These are phyloP conservation scores for Dryas alaskensis DNA, from an alignment of 306 rosid genomes.

Conservation along the genomic window DNA sequence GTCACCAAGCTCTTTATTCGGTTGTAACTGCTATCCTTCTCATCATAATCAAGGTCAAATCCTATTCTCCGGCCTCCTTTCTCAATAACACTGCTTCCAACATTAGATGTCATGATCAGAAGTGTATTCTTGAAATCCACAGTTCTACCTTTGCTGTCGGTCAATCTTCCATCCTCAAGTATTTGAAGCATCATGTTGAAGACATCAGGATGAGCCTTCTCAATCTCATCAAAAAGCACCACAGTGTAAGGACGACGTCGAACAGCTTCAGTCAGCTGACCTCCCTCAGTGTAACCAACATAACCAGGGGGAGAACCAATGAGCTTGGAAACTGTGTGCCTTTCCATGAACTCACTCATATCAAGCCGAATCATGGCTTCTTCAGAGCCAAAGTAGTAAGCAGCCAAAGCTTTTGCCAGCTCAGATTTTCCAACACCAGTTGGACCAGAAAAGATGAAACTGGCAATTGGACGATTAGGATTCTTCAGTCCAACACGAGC, in stretches of 20 bases:
- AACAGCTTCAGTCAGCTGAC: constrained; percentile 96
- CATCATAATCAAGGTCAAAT: constrained; percentile 84
- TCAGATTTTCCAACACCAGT: constrained; percentile 99
- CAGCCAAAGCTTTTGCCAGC: constrained; percentile 83
- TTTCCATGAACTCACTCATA: constrained; percentile 98
- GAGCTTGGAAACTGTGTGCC: constrained; percentile 92
- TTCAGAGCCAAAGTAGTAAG: constrained; percentile 93
- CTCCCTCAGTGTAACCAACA: constrained; percentile 96
- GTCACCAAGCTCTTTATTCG: constrained; percentile 93
- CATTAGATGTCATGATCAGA: constrained; percentile 91
- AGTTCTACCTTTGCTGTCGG: constrained; percentile 94
- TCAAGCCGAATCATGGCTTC: constrained; percentile 98
- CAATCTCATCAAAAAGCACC: constrained; percentile 91
- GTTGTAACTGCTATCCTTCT: constrained; percentile 87
- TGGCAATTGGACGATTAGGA: constrained; percentile 93
- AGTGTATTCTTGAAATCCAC: constrained; percentile 97
- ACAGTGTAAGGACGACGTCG: constrained; percentile 95
- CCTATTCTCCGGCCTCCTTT: constrained; percentile 90
- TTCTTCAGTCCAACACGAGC: constrained; percentile 96
- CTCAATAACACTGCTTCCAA: constrained; percentile 96
- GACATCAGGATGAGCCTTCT: constrained; percentile 96
- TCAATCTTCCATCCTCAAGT: constrained; percentile 90
- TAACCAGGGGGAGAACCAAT: constrained; percentile 98
- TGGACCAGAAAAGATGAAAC: constrained; percentile 97
- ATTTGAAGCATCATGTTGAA: constrained; percentile 99